Percentiles rank a stretch among this genome's conserved stretches.
Evolutionary conservation across 257 asterid species (phyloP).

Genomic region (Solanum appendiculatum): DNA sequence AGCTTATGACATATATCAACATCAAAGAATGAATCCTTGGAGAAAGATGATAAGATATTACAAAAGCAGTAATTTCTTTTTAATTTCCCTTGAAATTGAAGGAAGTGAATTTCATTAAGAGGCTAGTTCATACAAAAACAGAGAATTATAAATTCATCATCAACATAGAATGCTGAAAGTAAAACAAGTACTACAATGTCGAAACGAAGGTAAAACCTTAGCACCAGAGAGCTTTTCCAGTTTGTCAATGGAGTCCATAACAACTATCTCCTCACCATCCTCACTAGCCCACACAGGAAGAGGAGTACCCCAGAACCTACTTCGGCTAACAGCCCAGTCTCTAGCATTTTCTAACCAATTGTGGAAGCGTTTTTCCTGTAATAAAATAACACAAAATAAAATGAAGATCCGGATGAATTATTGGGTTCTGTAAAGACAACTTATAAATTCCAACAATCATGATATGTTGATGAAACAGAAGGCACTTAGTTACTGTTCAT

Average conservation of each 20-base stretch:
- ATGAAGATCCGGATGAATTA: neutral
- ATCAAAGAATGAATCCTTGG: neutral
- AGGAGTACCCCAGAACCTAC: slow-evolving; percentile 99
- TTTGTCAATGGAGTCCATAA: slow-evolving; percentile 78
- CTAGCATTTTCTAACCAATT: slow-evolving; percentile 98
- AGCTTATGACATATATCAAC: neutral
- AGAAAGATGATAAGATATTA: neutral
- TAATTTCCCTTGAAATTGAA: neutral
- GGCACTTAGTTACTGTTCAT: neutral
- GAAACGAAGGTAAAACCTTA: slow-evolving; percentile 14
- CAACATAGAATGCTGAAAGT: neutral
- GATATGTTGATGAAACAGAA: neutral
- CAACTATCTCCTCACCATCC: slow-evolving; percentile 73
- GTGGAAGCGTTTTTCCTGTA: slow-evolving; percentile 85
- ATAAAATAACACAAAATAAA: neutral
- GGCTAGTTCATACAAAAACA: neutral
- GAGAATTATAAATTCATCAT: neutral
- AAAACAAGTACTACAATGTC: neutral
- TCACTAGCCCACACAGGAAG: slow-evolving; percentile 95
- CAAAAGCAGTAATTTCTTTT: neutral
- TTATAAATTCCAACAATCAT: neutral
- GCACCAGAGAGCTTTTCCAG: slow-evolving; percentile 83
- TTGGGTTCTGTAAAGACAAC: neutral
- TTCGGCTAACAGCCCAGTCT: slow-evolving; percentile 98
- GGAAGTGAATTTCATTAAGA: neutral